These are phyloP conservation scores for Cercospora zeae-maydis DNA, from an alignment of 2,329 filamentous ascomycete species.

Conservation along the genomic window DNA sequence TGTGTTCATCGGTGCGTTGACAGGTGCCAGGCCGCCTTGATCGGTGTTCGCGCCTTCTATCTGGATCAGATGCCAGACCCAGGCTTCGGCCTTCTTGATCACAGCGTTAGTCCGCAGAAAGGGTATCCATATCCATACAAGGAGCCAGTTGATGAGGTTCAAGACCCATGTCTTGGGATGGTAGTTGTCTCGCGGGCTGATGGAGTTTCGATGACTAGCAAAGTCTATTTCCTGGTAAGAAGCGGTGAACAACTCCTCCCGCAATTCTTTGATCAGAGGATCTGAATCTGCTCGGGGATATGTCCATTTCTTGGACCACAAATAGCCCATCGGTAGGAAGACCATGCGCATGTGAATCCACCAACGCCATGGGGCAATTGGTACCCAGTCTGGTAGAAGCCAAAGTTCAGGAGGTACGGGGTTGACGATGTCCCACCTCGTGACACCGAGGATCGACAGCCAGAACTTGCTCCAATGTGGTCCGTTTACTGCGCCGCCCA, in stretches of 20 bases:
- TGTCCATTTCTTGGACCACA: slow-evolving; percentile 80
- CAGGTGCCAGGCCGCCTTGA: slow-evolving; percentile 79
- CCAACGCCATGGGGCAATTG: slow-evolving; percentile 37
- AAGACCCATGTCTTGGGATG: slow-evolving; percentile 86
- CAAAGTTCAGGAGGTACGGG: slow-evolving; percentile 91
- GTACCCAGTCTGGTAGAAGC: slow-evolving; percentile 46
- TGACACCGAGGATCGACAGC: slow-evolving; percentile 78
- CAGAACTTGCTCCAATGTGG: slow-evolving; percentile 99
- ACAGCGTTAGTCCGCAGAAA: slow-evolving; percentile 66
- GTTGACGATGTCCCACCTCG: slow-evolving; percentile 89
- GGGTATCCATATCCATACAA: slow-evolving; percentile 77
- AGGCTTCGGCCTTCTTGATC: slow-evolving; percentile 69
- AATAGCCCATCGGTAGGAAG: slow-evolving; percentile 86
- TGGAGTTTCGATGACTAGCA: slow-evolving; percentile 73
- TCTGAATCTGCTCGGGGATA: slow-evolving; percentile 62
- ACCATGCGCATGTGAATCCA: slow-evolving; percentile 95
- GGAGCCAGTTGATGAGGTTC: slow-evolving; percentile 70
- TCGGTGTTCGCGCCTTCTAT: slow-evolving; percentile 94
- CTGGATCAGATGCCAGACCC: slow-evolving; percentile 76
- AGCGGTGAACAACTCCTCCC: slow-evolving; percentile 77
- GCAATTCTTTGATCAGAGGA: slow-evolving; percentile 66
- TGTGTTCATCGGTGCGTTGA: slow-evolving; percentile 88
- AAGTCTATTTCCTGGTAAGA: slow-evolving; percentile 77
- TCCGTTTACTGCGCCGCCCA: slow-evolving; percentile 77
- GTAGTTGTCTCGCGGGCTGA: slow-evolving; percentile 78